A percentile compares a stretch with the other conserved stretches of the same genome.
Conservation (phyloP, 768 basidiomycete species). For the Amanita inopinata region DNA sequence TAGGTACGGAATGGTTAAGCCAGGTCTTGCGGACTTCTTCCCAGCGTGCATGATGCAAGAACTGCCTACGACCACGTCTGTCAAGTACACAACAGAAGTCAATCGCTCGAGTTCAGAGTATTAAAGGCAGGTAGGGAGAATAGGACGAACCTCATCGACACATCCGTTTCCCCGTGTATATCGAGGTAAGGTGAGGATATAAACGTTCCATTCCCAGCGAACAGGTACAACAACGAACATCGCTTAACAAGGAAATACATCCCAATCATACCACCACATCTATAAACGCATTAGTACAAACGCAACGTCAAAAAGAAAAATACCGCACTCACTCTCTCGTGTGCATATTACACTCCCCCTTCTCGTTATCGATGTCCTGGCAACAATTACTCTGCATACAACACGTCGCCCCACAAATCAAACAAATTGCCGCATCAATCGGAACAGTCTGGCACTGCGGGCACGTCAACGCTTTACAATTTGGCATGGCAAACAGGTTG, state of each 20-base stretch:
- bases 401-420: conserved; percentile 79
- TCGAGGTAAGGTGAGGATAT: conserved; percentile 86
- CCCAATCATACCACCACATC: conserved; percentile 85
- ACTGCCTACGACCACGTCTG: conserved; percentile 85
- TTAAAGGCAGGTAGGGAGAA: neutral
- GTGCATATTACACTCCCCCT: conserved; percentile 95
- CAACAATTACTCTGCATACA: conserved; percentile 95
- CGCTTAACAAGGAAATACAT: conserved; percentile 89
- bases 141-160: conserved; percentile 70
- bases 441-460: conserved; percentile 70
- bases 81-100: too few species aligned
- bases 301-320: conserved; percentile 3
- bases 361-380: conserved; percentile 50
- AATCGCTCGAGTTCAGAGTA: too few species aligned
- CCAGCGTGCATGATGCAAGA: conserved; percentile 74
- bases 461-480: conserved; percentile 69
- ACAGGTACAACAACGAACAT: conserved; percentile 83
- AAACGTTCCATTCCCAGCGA: conserved; percentile 85
- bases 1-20: conserved; percentile 86
- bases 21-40: conserved; percentile 89
- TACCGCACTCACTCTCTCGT: conserved; percentile 79
- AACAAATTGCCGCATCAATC: conserved; percentile 79
- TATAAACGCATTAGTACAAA: conserved; percentile 21
- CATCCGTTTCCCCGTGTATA: conserved; percentile 87
- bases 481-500: conserved; percentile 58